Evolutionary conservation across 2,329 filamentous ascomycete genomes (phyloP), one percentile per base, ranked within the genome.

Genomic region (Incumbomyces lentus): DNA sequence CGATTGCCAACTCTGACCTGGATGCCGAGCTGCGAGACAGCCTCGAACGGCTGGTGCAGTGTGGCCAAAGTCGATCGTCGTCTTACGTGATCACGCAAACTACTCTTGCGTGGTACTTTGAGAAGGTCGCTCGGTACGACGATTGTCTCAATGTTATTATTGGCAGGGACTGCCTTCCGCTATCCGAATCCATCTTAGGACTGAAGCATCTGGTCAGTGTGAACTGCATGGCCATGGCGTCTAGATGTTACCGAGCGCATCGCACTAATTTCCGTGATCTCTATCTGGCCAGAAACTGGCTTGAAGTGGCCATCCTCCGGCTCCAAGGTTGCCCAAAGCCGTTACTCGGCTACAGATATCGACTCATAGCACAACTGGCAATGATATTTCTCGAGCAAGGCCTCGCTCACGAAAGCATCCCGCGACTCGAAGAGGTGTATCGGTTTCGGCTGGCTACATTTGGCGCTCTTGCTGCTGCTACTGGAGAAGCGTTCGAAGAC

Each of bases 131-230:
- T 26, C 22, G 22, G 22, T 26, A 26, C 22, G 22, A 26, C 22
- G 22, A 26, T 26, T 26, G 22, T 26, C 8, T 26, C 4, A 26
- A 26, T 8, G 22, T 26, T 4, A 26, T 26, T 26, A 26, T 26
- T 26, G 8, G 22, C 8, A 26, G 22, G 22, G 22, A 26, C 4
- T 26, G 22, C 22, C 22, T 26, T 26, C 44, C 49, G 12, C 39
- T 50, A 11, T 52, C 36, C 17, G 46, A 53, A 38, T 29, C 34
- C n/a, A 33, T 46, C 13, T 52, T 55, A 51, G 54, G 54, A 10
- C 35, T 14, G 12, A 41, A 49, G 19, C 46, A 52, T 35, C 48
- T 53, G 10, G 22, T 55, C 30, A 52, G 52, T 6, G 48, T 56
- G 18, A 54, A 49, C 31, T 51, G 51, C 40, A 38, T 46, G n/a